Percentiles rank a stretch among this genome's conserved stretches.
Conservation (phyloP, 139 green algal genomes). For the Gonium pectorale region DNA sequence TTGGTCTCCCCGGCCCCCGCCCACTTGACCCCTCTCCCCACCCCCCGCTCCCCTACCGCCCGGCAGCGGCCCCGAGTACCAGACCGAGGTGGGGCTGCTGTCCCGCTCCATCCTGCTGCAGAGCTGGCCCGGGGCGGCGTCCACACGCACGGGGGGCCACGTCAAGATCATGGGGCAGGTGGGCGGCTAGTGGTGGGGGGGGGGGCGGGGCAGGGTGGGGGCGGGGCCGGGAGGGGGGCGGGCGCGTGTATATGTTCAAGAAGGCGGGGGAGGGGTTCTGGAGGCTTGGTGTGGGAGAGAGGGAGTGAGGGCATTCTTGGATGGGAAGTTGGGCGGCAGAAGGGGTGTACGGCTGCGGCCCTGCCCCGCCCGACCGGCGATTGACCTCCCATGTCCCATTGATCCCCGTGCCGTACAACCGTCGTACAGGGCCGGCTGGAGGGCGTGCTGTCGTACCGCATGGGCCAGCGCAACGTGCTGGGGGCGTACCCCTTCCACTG, state of each 20-base stretch:
- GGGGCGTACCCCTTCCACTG: constrained; percentile 76
- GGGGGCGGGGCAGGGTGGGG: not conserved
- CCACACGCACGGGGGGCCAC: constrained; percentile 23
- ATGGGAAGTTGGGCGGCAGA: too few species aligned
- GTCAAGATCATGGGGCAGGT: constrained; percentile 55
- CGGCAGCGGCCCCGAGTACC: constrained; percentile 67
- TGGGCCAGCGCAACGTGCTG: constrained; percentile 67
- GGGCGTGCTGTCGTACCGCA: constrained; percentile 61
- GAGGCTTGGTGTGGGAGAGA: too few species aligned
- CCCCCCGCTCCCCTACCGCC: not conserved
- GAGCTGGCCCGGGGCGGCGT: not conserved
- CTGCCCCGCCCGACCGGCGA: too few species aligned
- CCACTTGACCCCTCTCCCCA: not conserved
- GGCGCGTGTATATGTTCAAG: too few species aligned
- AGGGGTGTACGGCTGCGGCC: too few species aligned
- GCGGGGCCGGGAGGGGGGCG: too few species aligned
- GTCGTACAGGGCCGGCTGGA: constrained; percentile 58
- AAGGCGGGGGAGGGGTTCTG: too few species aligned
- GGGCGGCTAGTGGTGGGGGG: not conserved
- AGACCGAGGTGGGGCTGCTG: constrained; percentile 68
- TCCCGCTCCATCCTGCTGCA: constrained; percentile 59
- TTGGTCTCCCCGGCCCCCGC: not conserved
- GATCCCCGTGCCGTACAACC: too few species aligned
- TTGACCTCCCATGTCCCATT: too few species aligned
- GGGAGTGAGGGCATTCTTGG: too few species aligned